Evolutionary conservation across 192 early-diverging fungal genomes (phyloP).

Genomic region (Umbelopsis isabellina): DNA sequence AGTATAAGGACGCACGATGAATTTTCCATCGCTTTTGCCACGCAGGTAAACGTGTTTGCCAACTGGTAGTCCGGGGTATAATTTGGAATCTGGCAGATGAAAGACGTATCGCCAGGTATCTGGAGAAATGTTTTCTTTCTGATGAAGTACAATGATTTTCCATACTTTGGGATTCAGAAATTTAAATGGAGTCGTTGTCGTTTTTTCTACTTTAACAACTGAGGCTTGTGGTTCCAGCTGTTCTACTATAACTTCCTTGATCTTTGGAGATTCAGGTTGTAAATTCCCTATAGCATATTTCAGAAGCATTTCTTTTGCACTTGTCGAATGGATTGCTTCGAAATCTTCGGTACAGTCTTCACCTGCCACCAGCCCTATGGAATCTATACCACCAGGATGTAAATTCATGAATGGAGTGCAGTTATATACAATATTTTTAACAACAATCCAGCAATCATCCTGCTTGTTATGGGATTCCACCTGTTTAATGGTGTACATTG

Average conservation of each 20-base stretch:
- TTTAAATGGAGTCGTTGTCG: background rate
- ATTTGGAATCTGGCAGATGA: conserved; percentile 47
- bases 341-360: conserved; percentile 87
- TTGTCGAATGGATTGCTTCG: conserved; percentile 89
- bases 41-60: conserved; percentile 61
- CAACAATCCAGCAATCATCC: conserved; percentile 78
- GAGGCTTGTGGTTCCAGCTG: background rate
- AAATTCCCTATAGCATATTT: conserved; percentile 72
- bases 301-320: conserved; percentile 75
- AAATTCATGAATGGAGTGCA: conserved; percentile 67
- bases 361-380: conserved; percentile 81
- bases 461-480: conserved; percentile 67
- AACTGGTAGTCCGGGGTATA: conserved; percentile 62
- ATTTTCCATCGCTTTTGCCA: conserved; percentile 49
- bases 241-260: background rate
- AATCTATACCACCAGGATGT: conserved; percentile 91
- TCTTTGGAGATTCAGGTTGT: conserved; percentile 23
- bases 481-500: conserved; percentile 59
- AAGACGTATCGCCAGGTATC: conserved; percentile 56
- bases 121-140: conserved; percentile 45
- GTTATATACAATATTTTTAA: conserved; percentile 71
- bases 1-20: conserved; percentile 82
- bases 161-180: conserved; percentile 47
- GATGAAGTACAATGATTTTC: conserved; percentile 39
- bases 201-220: background rate